These are phyloP conservation scores for Saccharomycopsis javanensis DNA, from an alignment of 805 yeast species.

Conservation along the genomic window DNA sequence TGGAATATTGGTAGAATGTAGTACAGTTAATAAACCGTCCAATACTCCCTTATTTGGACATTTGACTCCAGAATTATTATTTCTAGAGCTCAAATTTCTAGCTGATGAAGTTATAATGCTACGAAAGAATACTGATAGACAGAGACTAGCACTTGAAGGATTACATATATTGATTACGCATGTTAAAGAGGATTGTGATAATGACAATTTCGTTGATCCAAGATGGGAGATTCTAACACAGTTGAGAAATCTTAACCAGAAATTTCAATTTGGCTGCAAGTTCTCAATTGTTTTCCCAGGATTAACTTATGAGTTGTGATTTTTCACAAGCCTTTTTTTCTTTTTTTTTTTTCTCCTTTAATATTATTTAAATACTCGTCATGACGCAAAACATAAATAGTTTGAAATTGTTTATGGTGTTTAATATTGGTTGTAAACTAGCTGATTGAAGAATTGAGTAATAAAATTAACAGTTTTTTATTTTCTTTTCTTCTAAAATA, in stretches of 20 bases:
- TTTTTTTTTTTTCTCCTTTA: too few relatives aligned
- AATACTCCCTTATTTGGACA: slow-evolving; percentile 64
- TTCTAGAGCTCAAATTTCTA: slow-evolving; percentile 41
- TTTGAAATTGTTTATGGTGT: too few relatives aligned
- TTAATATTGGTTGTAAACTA: too few relatives aligned
- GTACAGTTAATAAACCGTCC: slow-evolving; percentile 39
- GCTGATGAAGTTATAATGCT: slow-evolving; percentile 14
- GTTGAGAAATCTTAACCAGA: slow-evolving; percentile 32
- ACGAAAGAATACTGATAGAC: background rate
- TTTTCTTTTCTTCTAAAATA: too few relatives aligned
- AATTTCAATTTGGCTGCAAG: slow-evolving; percentile 32
- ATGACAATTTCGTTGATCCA: slow-evolving; percentile 37
- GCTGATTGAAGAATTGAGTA: too few relatives aligned
- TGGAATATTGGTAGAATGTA: slow-evolving; percentile 71
- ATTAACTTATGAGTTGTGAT: slow-evolving; percentile 28
- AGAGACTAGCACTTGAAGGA: slow-evolving; percentile 18
- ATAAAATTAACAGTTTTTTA: too few relatives aligned
- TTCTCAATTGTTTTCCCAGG: slow-evolving; percentile 52
- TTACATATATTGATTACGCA: slow-evolving; percentile 37
- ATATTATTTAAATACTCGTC: too few relatives aligned
- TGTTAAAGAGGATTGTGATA: slow-evolving; percentile 35
- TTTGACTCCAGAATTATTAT: slow-evolving; percentile 55
- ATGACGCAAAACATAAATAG: too few relatives aligned
- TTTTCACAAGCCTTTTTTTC: background rate
- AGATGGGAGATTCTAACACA: slow-evolving; percentile 42